Evolutionary conservation across 106 monocot species (phyloP).

Genomic region (Allium cepa): DNA sequence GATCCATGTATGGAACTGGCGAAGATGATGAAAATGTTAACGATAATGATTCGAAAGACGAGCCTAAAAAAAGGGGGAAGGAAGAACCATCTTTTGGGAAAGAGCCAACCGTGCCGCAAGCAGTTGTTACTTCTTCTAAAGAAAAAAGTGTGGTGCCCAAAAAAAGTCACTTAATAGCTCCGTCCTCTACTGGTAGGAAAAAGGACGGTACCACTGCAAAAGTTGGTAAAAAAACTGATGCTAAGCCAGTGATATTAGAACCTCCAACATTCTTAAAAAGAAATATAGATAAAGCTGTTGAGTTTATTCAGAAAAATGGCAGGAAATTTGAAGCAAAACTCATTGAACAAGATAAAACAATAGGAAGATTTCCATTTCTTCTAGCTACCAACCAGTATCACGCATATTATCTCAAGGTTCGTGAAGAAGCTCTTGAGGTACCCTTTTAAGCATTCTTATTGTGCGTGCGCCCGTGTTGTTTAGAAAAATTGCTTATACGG

Average conservation of each 20-base stretch:
- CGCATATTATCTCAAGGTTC: constrained; percentile 70
- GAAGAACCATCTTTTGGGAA: constrained; percentile 16
- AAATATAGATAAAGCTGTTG: constrained; percentile 74
- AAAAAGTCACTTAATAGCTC: constrained; percentile 20
- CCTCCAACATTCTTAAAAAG: constrained; percentile 62
- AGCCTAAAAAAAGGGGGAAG: constrained; percentile 4
- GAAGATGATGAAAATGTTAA: constrained; percentile 61
- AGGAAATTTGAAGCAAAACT: constrained; percentile 82
- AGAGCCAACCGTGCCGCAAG: constrained; percentile 9
- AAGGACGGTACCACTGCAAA: constrained; percentile 5
- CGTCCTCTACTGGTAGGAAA: constrained; percentile 23
- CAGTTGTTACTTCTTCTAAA: constrained; percentile 12
- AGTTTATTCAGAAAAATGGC: constrained; percentile 84
- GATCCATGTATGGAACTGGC: constrained; percentile 69
- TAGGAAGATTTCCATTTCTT: constrained; percentile 91
- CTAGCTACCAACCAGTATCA: constrained; percentile 63
- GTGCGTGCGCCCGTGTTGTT: no score
- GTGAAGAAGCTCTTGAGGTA: constrained; percentile 78
- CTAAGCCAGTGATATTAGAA: constrained; percentile 40
- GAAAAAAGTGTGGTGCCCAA: constrained; percentile 32
- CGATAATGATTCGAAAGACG: constrained; percentile 17
- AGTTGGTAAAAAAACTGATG: constrained; percentile 16
- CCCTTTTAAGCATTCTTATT: no score
- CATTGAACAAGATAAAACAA: constrained; percentile 69
- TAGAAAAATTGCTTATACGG: no score